Conservation (phyloP, 352 stramenopile species). For the Phytophthora aleatoria region DNA sequence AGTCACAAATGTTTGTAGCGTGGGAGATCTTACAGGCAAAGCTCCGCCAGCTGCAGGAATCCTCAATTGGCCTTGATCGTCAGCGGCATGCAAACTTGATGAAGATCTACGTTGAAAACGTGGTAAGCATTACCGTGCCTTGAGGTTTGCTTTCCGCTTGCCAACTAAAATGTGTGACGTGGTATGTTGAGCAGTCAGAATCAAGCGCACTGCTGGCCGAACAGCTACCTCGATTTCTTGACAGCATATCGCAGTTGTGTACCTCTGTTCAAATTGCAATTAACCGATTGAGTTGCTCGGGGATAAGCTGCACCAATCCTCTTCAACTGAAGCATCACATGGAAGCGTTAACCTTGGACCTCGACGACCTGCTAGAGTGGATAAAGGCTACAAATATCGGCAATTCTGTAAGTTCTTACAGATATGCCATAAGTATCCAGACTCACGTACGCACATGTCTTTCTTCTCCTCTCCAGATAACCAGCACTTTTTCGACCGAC, state of each 20-base stretch:
- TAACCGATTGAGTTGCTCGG: slow-evolving; percentile 42
- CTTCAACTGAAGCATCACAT: slow-evolving; percentile 42
- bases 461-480: slow-evolving; percentile 1
- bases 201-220: slow-evolving; percentile 19
- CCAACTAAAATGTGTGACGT: neutral
- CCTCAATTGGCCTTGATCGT: slow-evolving; percentile 40
- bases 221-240: slow-evolving; percentile 19
- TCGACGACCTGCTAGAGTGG: slow-evolving; percentile 38
- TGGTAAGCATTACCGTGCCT: slow-evolving; percentile 24
- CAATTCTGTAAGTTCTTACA: slow-evolving; percentile 25
- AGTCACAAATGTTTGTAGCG: slow-evolving; percentile 51
- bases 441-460: neutral
- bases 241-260: slow-evolving; percentile 31
- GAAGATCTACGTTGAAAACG: slow-evolving; percentile 34
- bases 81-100: slow-evolving; percentile 36
- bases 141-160: neutral
- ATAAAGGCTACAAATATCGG: slow-evolving; percentile 30
- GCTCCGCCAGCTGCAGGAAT: slow-evolving; percentile 55
- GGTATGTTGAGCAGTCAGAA: neutral
- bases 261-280: slow-evolving; percentile 40
- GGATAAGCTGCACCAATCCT: slow-evolving; percentile 21
- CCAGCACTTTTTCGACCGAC: neutral
- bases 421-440: neutral
- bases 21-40: slow-evolving; percentile 58
- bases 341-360: slow-evolving; percentile 26